Evolutionary conservation across 768 basidiomycete genomes (phyloP).

Genomic region (Plicaturopsis crispa): DNA sequence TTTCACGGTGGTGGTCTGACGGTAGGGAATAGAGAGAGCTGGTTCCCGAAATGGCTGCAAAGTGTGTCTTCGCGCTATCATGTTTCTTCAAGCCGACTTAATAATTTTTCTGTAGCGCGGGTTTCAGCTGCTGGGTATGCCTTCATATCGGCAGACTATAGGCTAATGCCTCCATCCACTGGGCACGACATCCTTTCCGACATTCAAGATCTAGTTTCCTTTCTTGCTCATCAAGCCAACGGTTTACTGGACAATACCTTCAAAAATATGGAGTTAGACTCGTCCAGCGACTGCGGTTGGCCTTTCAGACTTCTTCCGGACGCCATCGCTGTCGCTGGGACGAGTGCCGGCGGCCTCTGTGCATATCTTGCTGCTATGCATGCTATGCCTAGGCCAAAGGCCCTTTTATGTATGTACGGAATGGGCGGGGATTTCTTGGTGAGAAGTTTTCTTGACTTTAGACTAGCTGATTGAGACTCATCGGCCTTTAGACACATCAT

Average conservation of each 20-base stretch:
- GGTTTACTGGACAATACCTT: not conserved
- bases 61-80: slow-evolving; percentile 26
- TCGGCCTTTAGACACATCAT: slow-evolving; percentile 37
- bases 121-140: slow-evolving; percentile 37
- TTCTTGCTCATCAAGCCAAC: slow-evolving; percentile 9
- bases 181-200: slow-evolving; percentile 54
- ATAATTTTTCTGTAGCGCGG: slow-evolving; percentile 28
- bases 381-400: slow-evolving; percentile 44
- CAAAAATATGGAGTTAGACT: not conserved
- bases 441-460: slow-evolving; percentile 5
- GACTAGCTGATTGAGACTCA: slow-evolving; percentile 1
- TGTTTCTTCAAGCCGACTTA: not conserved
- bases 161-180: slow-evolving; percentile 41
- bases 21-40: slow-evolving; percentile 49
- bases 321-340: slow-evolving; percentile 44
- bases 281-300: slow-evolving; percentile 1
- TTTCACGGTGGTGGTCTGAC: slow-evolving; percentile 53
- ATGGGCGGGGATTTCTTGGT: slow-evolving; percentile 56
- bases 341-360: slow-evolving; percentile 57
- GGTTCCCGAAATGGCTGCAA: slow-evolving; percentile 62
- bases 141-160: slow-evolving; percentile 60
- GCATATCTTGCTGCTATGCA: slow-evolving; percentile 55
- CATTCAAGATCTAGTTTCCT: slow-evolving; percentile 50
- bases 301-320: slow-evolving; percentile 32
- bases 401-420: slow-evolving; percentile 50